Percentiles rank a stretch among this genome's conserved stretches.
Evolutionary conservation across 768 basidiomycete species (phyloP).

Genomic region (Kwoniella bestiolae): DNA sequence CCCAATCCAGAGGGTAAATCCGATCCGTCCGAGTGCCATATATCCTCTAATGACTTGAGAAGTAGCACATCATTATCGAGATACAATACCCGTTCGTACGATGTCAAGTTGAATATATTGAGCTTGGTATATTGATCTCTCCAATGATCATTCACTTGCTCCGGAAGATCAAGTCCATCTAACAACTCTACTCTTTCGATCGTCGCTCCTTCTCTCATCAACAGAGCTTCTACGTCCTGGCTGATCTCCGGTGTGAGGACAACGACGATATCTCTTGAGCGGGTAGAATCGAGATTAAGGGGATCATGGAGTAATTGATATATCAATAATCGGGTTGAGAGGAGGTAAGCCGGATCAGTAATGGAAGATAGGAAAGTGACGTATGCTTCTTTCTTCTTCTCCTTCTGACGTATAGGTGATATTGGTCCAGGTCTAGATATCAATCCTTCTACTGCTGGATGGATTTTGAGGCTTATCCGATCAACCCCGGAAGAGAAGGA

Average conservation of each 20-base stretch:
- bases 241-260: slow-evolving; percentile 30
- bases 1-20: slow-evolving; percentile 6
- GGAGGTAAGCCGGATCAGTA: slow-evolving; percentile 17
- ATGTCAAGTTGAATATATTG: slow-evolving; percentile 31
- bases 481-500: too few relatives aligned
- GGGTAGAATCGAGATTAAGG: slow-evolving; percentile 19
- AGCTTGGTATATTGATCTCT: slow-evolving; percentile 37
- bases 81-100: slow-evolving; percentile 27
- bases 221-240: slow-evolving; percentile 8
- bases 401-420: background rate
- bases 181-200: slow-evolving; percentile 13
- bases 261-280: slow-evolving; percentile 21
- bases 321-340: slow-evolving; percentile 26
- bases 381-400: slow-evolving; percentile 30
- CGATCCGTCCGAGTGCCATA: slow-evolving; percentile 23
- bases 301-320: slow-evolving; percentile 33
- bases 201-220: slow-evolving; percentile 28
- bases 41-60: slow-evolving; percentile 22
- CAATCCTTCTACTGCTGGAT: slow-evolving; percentile 4
- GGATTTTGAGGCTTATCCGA: too few relatives aligned
- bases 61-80: slow-evolving; percentile 28
- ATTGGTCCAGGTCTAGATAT: background rate
- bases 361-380: slow-evolving; percentile 33
- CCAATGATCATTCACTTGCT: slow-evolving; percentile 21
- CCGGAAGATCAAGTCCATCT: slow-evolving; percentile 25